Base-by-base conservation (phyloP, 768 basidiomycete genomes). In the Trametes meyenii region DNA sequence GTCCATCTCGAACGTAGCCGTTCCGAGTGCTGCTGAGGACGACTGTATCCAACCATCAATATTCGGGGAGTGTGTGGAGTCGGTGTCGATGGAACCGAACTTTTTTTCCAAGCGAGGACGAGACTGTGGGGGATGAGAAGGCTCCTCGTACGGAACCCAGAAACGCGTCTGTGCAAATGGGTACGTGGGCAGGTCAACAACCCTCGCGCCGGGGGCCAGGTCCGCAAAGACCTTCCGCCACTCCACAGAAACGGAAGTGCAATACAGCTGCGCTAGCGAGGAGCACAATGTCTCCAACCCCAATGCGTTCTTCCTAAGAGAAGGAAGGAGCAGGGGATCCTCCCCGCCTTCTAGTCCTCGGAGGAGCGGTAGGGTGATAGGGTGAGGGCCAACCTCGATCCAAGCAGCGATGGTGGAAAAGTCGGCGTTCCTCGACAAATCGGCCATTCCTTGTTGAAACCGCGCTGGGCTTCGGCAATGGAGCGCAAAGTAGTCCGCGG, bases 331-430 rank as follows among this genome's bases (percentile, higher is more conserved):
- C 3, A 81, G 40, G 7, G 67, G 59, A 16, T 74, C 69, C 40
- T 69, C 61, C 4, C 75, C 68, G 13, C 81, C 52, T 10, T 64
- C 58, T 2, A 46, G 42, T 7, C 54, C 51, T 16, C 65, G 69
- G 14, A 91, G 67, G 81, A 88, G 82, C 0, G 86, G 81, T 3
- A 89, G 74, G 14, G 80, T 79, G 3, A 79, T 78, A 0, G 83
- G 74, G 62, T 89, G 86, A 12, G 89, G 86, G 1, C 89, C 85
- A 44, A 90, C 78, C 70, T 91, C 89, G 8, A 91, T 75, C 84
- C 85, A 90, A 0, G 77, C 78, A 43, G 77, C 77, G 7, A 78
- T 69, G 14, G 69, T 59, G 43, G 67, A 50, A 26, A 75, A 60
- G 16, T 69, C 71, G 13, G 70, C 23, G 14, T 59, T 61, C 5